Conservation (phyloP, 805 yeast genomes). For the Sugiyamaella floridensis region DNA sequence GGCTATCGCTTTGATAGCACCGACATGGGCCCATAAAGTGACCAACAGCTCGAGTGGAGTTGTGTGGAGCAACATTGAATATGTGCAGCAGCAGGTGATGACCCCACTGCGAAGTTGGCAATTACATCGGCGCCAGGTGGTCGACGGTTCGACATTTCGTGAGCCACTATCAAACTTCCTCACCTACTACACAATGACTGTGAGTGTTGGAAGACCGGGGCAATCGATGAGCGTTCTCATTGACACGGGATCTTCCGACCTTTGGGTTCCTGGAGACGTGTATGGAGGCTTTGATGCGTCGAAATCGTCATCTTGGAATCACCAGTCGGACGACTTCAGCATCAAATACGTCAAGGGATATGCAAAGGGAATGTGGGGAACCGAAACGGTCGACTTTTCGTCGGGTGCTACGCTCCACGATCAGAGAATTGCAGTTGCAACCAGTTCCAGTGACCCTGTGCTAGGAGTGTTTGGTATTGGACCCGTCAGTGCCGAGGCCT, state of each 20-base stretch:
- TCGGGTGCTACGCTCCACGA: conserved; percentile 52
- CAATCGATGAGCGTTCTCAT: conserved; percentile 48
- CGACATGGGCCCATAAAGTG: neutral
- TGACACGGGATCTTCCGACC: conserved; percentile 66
- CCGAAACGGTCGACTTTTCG: conserved; percentile 23
- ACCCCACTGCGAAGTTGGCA: neutral
- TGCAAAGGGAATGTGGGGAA: conserved; percentile 55
- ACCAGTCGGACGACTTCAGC: conserved; percentile 16
- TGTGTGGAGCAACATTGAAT: conserved; percentile 8
- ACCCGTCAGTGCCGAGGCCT: conserved; percentile 17
- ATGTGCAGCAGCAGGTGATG: conserved; percentile 7
- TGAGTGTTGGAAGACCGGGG: conserved; percentile 47
- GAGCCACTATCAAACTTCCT: conserved; percentile 24
- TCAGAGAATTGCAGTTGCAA: conserved; percentile 58
- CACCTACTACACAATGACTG: conserved; percentile 29
- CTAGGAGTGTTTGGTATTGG: conserved; percentile 23
- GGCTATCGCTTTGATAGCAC: no score
- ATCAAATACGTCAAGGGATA: conserved; percentile 38
- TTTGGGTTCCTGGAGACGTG: conserved; percentile 42
- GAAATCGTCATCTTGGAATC: conserved; percentile 13
- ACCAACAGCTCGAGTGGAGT: neutral
- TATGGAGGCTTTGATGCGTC: conserved; percentile 17
- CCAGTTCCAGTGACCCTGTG: conserved; percentile 47
- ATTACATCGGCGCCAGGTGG: conserved; percentile 8
- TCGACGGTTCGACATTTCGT: conserved; percentile 1